Evolutionary conservation across 208 protist genomes (phyloP), one percentile per base, ranked within the genome.

Genomic region (Wallacemonas sp.): DNA sequence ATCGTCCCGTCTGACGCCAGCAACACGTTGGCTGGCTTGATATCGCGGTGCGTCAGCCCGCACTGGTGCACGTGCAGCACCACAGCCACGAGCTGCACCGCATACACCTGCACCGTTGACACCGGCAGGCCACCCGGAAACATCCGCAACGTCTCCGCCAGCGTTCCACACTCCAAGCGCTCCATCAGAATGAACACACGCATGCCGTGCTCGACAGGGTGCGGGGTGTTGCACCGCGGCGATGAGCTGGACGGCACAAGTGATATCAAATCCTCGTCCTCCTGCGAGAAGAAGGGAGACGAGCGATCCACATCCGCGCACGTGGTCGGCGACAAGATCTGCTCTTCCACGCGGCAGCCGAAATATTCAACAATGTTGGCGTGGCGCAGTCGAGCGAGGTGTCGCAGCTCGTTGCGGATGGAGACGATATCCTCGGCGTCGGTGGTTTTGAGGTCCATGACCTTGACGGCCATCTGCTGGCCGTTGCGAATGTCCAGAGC

Each of bases 11-110:
- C 69, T 0, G 57, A 54, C 21, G 69, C 71, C 32, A 92, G 72
- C n/a, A 93, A 70, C 56, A 95, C 70, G 70, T 95, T 93, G 39
- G 87, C 74, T 3, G 83, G 84, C 65, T 95, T 93, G 47, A 95
- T 89, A 65, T 95, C 89, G 17, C 87, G 68, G 61, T 95, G 84
- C 14, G 85, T 72, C 24, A 94, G 27, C 4, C 67, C 66, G 34
- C 68, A 73, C n/a, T 54, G 29, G 62, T 88, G 82, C 5, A 85
- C 60, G 65, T 83, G 78, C 26, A 61, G 21, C n/a, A 87, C 44
- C 8, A 48, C 72, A 1, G 80, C 57, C 2, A 87, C 36, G 8
- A 87, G 49, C 55, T 79, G 77, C 2, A 47, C 43, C 3, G 54
- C 57, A 49, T 72, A 83, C 23, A 43, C 47, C 32, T 64, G 65